Base-by-base conservation (phyloP, 345 rosid species). In the Camelina neglecta region DNA sequence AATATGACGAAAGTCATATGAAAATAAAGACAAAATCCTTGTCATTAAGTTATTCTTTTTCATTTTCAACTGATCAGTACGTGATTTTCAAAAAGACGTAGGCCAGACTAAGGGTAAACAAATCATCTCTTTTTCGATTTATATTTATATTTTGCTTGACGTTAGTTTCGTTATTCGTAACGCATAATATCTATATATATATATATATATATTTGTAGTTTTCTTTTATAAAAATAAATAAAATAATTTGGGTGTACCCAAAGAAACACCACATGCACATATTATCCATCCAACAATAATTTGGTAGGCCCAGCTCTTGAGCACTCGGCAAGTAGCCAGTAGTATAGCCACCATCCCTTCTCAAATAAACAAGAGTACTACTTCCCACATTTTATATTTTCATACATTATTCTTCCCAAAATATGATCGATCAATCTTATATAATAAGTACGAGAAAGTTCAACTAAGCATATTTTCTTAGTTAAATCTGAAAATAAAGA, bases 221-320 rank as follows among this genome's bases (percentile, higher is more conserved):
- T 31, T 69, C 38, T 31, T 31, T 64, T 11, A 33, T 64, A 42
- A 45, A 47, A 7, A 13, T 29, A 18, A 50, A 51, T 2, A 75
- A 58, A 58, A 48, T 36, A 60, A 33, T 41, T 41, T 68, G 74
- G 38, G 47, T 67, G 79, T 57, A 67, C 55, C 38, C 47, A 42
- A 53, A 60, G 49, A 75, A 75, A 60, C 63, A 75, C 20, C 78
- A 67, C 67, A 67, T 67, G 73, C 73, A 75, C 73, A 67, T 66
- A 60, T 68, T 51, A 60, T 75, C 74, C 74, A 68, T 75, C 79
- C 79, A 75, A 51, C 63, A 60, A 75, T 41, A 68, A 51, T 60
- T 68, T 60, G 41, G 69, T 75, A 75, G 69, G 79, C 8, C 74
- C 79, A 53, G 42, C n/a, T 60, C 44, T 41, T 61, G 69, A 68